Conservation (phyloP, 257 asterid species). For the Cynanchum wilfordii region DNA sequence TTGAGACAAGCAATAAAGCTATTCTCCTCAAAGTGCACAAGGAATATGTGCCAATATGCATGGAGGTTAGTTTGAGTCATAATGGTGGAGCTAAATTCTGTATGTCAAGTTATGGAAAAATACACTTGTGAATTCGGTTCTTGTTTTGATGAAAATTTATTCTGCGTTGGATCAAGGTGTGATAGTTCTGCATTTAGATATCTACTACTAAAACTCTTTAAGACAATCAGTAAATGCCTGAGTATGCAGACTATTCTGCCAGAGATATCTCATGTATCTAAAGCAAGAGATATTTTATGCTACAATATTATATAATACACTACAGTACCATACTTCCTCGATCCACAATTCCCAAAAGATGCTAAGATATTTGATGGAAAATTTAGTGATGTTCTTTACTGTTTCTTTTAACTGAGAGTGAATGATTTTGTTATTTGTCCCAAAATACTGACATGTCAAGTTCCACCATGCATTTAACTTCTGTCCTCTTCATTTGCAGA, state of each 20-base stretch:
- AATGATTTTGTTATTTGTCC: neutral
- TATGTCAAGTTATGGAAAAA: neutral
- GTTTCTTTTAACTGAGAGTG: neutral
- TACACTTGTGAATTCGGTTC: neutral
- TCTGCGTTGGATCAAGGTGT: neutral
- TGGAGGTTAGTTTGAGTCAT: conserved; percentile 68
- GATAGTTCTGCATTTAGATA: neutral
- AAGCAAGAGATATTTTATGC: neutral
- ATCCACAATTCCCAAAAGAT: neutral
- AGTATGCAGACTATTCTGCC: neutral
- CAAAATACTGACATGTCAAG: neutral
- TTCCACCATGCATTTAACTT: neutral
- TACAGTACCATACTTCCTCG: neutral
- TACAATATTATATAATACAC: too few relatives aligned
- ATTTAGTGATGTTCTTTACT: neutral
- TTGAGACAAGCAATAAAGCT: conserved; percentile 89
- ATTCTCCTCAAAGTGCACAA: conserved; percentile 81
- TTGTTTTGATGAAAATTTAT: neutral
- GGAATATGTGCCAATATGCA: conserved; percentile 94
- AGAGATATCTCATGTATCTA: neutral
- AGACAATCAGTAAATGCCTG: neutral
- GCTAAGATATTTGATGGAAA: neutral
- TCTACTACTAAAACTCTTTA: neutral
- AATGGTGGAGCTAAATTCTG: neutral
- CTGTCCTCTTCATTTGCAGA: neutral